Base-by-base conservation (phyloP, 2,329 filamentous ascomycete genomes). In the Acephala macrosclerotiorum region DNA sequence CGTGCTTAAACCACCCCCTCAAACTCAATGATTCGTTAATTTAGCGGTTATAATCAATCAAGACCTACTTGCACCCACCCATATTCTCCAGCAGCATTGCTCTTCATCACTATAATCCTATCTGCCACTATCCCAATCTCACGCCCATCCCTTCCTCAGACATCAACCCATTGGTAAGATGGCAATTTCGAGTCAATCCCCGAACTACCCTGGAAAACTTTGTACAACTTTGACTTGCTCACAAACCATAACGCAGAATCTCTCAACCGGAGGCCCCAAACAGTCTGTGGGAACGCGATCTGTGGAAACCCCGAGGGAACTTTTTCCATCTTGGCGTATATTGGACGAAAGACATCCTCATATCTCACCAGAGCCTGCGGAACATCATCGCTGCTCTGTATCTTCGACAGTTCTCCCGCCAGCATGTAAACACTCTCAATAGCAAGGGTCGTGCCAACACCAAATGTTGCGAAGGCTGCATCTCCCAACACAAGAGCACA, bases 401-500 rank as follows among this genome's bases (percentile, higher is more conserved):
- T 70, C 45, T 49, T 49, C 20, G 18, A 20, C 33, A 81, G 70
- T 69, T 81, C 82, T 3, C 82, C 82, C 0, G 82, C 82, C 29
- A 85, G 75, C 4, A 84, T 69, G 68, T 85, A 84, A 2, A 78
- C 82, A 7, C 78, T 77, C 3, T 79, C 71, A 18, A 84, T 71
- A 0, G 79, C 78, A 3, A 77, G 69, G 16, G 75, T 78, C 1
- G 79, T 82, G 14, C 80, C 81, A 61, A 77, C 75, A 0, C 82
- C 82, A 3, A 79, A 80, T 9, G 79, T 76, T 5, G 77, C 77
- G 64, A 79, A 82, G 2, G 76, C 82, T 0, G 83, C 80, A 66
- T 70, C 68, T 3, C 67, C 68, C 20, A 70, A 58, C 20, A 70
- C 42, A 11, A 69, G 61, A 4, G 67, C 65, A 8, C 59, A 62